phyloP scores from a whole-genome alignment of 1,284 basidiomycete species.

The Austroboletus rostrupii region DNA sequence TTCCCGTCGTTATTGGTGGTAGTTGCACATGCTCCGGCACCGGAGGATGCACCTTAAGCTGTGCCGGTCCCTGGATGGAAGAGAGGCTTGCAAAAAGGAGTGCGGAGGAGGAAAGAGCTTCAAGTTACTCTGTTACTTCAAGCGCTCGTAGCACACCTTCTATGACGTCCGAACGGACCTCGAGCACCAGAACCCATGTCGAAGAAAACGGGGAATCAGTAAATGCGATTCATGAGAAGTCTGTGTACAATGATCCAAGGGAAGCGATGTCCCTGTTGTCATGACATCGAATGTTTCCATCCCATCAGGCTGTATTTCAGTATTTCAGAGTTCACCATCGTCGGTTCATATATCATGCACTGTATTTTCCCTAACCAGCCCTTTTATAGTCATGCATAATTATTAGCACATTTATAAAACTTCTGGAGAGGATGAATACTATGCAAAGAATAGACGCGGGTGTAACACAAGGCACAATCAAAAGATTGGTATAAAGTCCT shows the following conservation, averaged over 20 bases:
- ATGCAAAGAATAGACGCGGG: constrained; percentile 9
- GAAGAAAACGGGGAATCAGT: constrained; percentile 1
- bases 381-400: background rate
- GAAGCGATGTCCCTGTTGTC: background rate
- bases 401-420: no score
- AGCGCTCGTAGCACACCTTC: constrained; percentile 5
- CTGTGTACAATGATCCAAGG: background rate
- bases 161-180: constrained; percentile 5
- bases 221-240: constrained; percentile 12
- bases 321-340: background rate
- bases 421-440: background rate
- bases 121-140: background rate
- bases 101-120: background rate
- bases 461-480: constrained; percentile 28
- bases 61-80: constrained; percentile 67
- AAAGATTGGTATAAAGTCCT: constrained; percentile 89
- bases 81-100: constrained; percentile 43
- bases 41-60: constrained; percentile 59
- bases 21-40: constrained; percentile 50
- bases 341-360: no score
- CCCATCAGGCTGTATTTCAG: background rate
- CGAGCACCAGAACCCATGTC: constrained; percentile 4
- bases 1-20: constrained; percentile 42
- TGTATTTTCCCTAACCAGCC: no score
- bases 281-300: constrained; percentile 7